phyloP scores from a whole-genome alignment of 2,329 filamentous ascomycete species.

The Xylaria arbuscula region DNA sequence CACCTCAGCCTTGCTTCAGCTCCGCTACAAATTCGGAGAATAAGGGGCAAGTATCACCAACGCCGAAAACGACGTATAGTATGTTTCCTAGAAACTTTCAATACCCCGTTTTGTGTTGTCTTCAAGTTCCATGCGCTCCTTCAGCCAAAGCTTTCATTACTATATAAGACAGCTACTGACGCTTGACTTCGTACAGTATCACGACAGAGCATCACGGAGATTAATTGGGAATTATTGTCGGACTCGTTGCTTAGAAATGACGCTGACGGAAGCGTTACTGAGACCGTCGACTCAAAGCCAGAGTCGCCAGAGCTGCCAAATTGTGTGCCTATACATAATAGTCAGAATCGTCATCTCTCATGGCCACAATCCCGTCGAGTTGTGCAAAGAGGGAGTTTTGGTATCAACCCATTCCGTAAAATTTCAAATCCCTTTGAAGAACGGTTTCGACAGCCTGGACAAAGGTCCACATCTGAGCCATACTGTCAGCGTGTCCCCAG shows the following conservation, averaged over 20 bases:
- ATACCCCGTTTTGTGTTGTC: background rate
- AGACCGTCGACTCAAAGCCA: background rate
- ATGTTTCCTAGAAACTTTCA: background rate
- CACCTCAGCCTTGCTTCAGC: conserved; percentile 45
- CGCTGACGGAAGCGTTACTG: conserved; percentile 5
- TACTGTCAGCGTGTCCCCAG: conserved; percentile 28
- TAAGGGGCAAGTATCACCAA: conserved; percentile 2
- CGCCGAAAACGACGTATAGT: conserved; percentile 42
- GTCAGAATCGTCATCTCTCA: conserved; percentile 29
- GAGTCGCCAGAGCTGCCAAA: conserved; percentile 21
- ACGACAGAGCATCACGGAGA: conserved; percentile 50
- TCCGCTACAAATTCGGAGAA: conserved; percentile 23
- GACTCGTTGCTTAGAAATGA: conserved; percentile 19
- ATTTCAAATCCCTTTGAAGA: background rate
- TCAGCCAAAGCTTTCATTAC: background rate
- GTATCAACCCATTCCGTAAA: background rate
- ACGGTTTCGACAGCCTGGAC: background rate
- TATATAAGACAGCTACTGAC: conserved; percentile 12
- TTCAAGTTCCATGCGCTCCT: background rate
- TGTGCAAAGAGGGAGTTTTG: conserved; percentile 27
- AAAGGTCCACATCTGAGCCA: conserved; percentile 42
- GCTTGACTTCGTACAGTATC: conserved; percentile 38
- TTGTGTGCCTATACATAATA: conserved; percentile 24
- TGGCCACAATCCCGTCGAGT: conserved; percentile 30
- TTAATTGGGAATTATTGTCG: conserved; percentile 45